Conservation (phyloP, 306 rosid genomes). For the Argentina anserina region DNA sequence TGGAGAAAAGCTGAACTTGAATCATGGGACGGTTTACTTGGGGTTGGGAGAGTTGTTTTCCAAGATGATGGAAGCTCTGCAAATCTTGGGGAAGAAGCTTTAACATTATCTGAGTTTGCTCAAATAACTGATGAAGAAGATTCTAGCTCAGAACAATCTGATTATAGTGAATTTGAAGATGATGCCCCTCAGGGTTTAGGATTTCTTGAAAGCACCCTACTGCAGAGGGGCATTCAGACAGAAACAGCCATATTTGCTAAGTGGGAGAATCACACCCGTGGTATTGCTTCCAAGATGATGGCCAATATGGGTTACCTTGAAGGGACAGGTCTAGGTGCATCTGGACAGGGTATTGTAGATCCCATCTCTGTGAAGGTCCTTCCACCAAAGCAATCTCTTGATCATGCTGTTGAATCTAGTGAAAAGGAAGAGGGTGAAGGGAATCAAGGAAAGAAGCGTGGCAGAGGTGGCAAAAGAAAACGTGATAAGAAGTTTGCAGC, state of each 20-base stretch:
- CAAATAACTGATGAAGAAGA: conserved; percentile 49
- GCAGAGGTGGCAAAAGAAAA: conserved; percentile 87
- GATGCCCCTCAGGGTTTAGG: conserved; percentile 67
- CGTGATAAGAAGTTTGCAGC: conserved; percentile 84
- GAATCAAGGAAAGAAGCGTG: conserved; percentile 58
- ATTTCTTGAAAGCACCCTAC: conserved; percentile 63
- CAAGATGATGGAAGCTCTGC: conserved; percentile 72
- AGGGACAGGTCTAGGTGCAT: conserved; percentile 84
- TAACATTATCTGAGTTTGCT: conserved; percentile 65
- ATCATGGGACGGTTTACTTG: conserved; percentile 68
- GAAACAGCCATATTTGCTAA: conserved; percentile 84
- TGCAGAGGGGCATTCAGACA: conserved; percentile 70
- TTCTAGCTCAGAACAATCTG: conserved; percentile 54
- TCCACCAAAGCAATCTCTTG: conserved; percentile 89
- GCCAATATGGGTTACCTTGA: conserved; percentile 88
- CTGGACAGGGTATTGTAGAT: conserved; percentile 84
- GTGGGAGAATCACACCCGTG: conserved; percentile 98
- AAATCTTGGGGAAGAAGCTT: conserved; percentile 59
- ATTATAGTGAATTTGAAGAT: conserved; percentile 64
- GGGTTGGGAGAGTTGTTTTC: conserved; percentile 75
- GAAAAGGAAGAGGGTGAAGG: conserved; percentile 38
- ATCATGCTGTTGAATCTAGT: conserved; percentile 59
- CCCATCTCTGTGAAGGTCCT: conserved; percentile 76
- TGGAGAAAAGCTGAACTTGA: conserved; percentile 94
- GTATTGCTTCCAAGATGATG: conserved; percentile 97